Evolutionary conservation across 1,284 basidiomycete species (phyloP), one percentile per base, ranked within the genome.

Genomic region (Boletellus sp.): DNA sequence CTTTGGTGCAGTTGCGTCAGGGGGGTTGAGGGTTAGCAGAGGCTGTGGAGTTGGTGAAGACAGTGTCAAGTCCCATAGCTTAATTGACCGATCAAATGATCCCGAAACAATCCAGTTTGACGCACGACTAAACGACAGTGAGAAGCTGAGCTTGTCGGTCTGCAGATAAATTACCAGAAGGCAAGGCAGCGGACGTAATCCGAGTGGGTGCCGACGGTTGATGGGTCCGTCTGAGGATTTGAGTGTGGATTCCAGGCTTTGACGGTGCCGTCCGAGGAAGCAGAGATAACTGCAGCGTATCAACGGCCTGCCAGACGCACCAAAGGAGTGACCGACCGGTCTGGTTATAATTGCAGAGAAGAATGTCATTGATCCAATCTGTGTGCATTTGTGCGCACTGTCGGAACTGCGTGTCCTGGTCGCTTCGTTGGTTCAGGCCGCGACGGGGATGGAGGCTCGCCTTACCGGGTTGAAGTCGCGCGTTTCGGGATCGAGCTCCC

Each of bases 301-400:
- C 16, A 40, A 55, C 40, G 57, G 45, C 36, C 30, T 32, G 36
- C 26, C 35, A 19, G 27, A n/a, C 10, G 17, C 11, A 36, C 25
- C 7, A 30, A 35, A 25, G 14, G 26, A 42, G 13, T 62, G 76
- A 45, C 61, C 10, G 45, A 87, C 88, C 72, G 3, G 92, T 97
- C 65, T 95, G 93, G 57, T 97, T 94, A 53, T 84, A 76, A 62
- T 97, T 95, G 70, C 91, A 94, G 11, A 99, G 77, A 7, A 94
- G 63, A 48, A 99, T 83, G 60, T 98, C 95, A 67, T 97, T 98
- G 37, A 98, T 84, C 96, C 95, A 99, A 69, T 98, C 94, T 0
- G 87, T 84, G 61, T 95, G 92, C 9, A 82, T 79, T 64, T 95
- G 91, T 5, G 84, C 82, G 48, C 82, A 85, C 66, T 94, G 91